These are phyloP conservation scores for Yamadazyma jaroonii DNA, from an alignment of 1,139 yeast species.

Conservation along the genomic window DNA sequence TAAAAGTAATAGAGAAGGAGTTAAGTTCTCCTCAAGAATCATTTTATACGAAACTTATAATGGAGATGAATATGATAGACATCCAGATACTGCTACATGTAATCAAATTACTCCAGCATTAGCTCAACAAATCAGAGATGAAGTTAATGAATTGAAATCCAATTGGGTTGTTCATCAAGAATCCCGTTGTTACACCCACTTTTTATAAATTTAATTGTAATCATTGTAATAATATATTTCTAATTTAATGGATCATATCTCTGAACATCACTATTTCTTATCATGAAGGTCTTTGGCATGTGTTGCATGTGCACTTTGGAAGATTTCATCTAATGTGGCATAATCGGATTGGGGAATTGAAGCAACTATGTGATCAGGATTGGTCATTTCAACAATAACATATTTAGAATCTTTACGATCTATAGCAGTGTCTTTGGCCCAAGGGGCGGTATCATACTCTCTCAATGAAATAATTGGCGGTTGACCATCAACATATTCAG, in stretches of 20 bases:
- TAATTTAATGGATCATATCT: neutral
- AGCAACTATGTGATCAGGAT: constrained; percentile 45
- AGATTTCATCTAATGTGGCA: constrained; percentile 40
- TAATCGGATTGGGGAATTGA: constrained; percentile 33
- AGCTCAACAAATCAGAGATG: constrained; percentile 87
- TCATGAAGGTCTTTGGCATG: constrained; percentile 20
- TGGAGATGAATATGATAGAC: constrained; percentile 85
- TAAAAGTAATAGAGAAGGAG: constrained; percentile 25
- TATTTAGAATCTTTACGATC: constrained; percentile 34
- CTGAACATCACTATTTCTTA: neutral
- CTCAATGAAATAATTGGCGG: constrained; percentile 47
- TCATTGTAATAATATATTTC: neutral
- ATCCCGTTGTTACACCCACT: constrained; percentile 81
- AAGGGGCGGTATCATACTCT: constrained; percentile 51
- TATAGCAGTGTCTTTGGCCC: constrained; percentile 52
- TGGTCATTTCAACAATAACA: constrained; percentile 47
- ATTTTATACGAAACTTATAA: constrained; percentile 84
- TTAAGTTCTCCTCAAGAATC: constrained; percentile 81
- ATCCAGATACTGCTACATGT: constrained; percentile 92
- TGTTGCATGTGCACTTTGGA: constrained; percentile 43
- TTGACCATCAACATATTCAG: constrained; percentile 41
- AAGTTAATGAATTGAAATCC: constrained; percentile 72
- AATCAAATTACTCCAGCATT: constrained; percentile 84
- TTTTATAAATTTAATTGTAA: constrained; percentile 41
- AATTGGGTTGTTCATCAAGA: constrained; percentile 81